Conservation (phyloP, 78 protist genomes). For the Dictyostelium brefeldianum region DNA sequence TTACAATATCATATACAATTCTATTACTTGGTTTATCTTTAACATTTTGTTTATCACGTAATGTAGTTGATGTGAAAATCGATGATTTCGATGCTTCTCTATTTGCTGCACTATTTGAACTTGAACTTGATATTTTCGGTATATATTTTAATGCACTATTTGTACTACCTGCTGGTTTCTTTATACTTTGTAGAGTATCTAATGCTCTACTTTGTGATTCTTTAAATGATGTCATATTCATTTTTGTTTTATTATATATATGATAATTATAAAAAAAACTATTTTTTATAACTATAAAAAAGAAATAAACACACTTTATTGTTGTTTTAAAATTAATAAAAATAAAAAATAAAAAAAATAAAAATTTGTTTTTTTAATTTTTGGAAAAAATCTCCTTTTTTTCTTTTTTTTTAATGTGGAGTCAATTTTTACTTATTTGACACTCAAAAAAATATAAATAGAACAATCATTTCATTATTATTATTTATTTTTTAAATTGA, state of each 20-base stretch:
- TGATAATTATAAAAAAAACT: neutral
- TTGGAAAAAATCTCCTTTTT: no score
- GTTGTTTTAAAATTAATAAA: neutral
- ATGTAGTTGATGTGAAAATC: conserved; percentile 11
- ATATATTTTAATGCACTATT: neutral
- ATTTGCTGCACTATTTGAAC: neutral
- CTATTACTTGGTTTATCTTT: conserved; percentile 28
- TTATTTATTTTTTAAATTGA: no score
- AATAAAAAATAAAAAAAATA: neutral
- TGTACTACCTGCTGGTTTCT: conserved; percentile 1
- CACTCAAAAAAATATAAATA: neutral
- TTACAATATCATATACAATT: conserved; percentile 40
- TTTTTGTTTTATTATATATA: neutral
- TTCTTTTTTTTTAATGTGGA: no score
- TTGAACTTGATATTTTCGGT: neutral
- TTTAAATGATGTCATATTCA: conserved; percentile 18
- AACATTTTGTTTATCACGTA: neutral
- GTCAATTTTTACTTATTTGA: no score
- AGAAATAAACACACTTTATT: neutral
- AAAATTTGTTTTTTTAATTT: neutral
- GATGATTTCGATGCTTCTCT: conserved; percentile 11
- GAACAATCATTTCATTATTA: no score
- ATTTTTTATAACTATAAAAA: neutral
- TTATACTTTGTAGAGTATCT: neutral
- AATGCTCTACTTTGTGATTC: conserved; percentile 17